Evolutionary conservation across 2,329 filamentous ascomycete species (phyloP).

Genomic region (Calonectria ilicicola): DNA sequence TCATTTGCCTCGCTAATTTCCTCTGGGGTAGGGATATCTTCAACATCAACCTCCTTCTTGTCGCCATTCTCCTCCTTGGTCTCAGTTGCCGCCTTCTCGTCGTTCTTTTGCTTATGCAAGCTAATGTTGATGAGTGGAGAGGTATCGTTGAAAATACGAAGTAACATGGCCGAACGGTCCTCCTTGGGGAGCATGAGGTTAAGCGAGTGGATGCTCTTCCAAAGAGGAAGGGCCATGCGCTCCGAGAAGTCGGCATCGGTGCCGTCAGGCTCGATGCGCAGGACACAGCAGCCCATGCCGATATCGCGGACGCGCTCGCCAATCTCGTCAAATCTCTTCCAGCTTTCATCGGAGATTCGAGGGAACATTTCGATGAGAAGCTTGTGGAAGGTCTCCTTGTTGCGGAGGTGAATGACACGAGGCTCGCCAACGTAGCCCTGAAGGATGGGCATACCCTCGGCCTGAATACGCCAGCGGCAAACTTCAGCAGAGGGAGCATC

Average conservation of each 20-base stretch:
- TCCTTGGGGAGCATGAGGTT: conserved; percentile 99
- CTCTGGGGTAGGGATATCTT: conserved; percentile 54
- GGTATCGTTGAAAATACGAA: conserved; percentile 91
- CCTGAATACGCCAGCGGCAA: conserved; percentile 95
- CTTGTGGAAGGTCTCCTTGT: conserved; percentile 82
- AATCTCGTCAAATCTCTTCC: conserved; percentile 85
- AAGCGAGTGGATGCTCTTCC: conserved; percentile 91
- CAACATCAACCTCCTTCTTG: conserved; percentile 46
- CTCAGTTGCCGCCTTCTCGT: conserved; percentile 51
- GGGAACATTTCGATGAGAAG: conserved; percentile 98
- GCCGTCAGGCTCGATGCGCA: conserved; percentile 83
- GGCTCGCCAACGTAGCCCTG: conserved; percentile 88
- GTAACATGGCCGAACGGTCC: conserved; percentile 90
- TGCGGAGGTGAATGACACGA: conserved; percentile 79
- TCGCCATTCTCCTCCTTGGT: conserved; percentile 49
- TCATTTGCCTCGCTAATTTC: conserved; percentile 26
- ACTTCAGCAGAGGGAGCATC: conserved; percentile 88
- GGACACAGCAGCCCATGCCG: conserved; percentile 90
- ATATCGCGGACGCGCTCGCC: conserved; percentile 84
- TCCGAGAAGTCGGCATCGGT: conserved; percentile 73
- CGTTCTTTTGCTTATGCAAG: conserved; percentile 61
- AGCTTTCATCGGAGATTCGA: conserved; percentile 80
- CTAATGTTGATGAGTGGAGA: conserved; percentile 82
- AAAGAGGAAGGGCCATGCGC: conserved; percentile 89
- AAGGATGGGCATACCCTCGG: conserved; percentile 90